Base-by-base conservation (phyloP, 768 basidiomycete species). In the Lactarius vividus region DNA sequence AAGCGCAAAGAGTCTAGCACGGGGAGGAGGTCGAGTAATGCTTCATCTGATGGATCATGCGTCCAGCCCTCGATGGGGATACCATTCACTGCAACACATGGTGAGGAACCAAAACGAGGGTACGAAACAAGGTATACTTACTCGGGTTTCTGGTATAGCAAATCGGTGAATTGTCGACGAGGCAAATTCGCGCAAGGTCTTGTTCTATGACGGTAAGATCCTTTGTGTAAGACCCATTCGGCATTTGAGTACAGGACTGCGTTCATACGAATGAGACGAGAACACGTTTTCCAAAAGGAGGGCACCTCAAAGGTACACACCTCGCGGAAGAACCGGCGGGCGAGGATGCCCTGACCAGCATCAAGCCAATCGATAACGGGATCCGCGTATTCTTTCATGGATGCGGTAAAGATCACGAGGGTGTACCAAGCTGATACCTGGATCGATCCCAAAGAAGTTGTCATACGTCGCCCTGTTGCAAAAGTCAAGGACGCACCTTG, bases 21-120 rank as follows among this genome's bases (percentile, higher is more conserved):
- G 23, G 97, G 97, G 29, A 99, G 80, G 59, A 98, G 84, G 79
- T 98, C 96, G 63, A 99, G 88, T 63, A 99, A 81, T 26, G 96
- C 97, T 78, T 98, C 94, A 79, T 99, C 97, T 66, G 88, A 87
- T 37, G 94, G 96, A 78, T 99, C 97, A 66, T 95, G 89, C 28
- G 95, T 98, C 97, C 97, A 98, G 57, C 97, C 97, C 82, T 98
- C 96, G 77, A 99, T 94, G 39, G 97, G 97, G 73, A 99, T 94
- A 60, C 95, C 97, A 75, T 99, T 99, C 61, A 93, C 97, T 98
- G 75, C 54, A 61, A 33, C n/a, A 49, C 33, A 42, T 10, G 13
- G 53, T 56, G 28, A 59, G 46, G 23, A 11, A 52, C 40, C 64
- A 29, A 70, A 53, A 15, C 4, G 29, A 46, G 15, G 33, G 61